Conservation (phyloP, 129 eudicot genomes). For the Heracleum sosnowskyi region DNA sequence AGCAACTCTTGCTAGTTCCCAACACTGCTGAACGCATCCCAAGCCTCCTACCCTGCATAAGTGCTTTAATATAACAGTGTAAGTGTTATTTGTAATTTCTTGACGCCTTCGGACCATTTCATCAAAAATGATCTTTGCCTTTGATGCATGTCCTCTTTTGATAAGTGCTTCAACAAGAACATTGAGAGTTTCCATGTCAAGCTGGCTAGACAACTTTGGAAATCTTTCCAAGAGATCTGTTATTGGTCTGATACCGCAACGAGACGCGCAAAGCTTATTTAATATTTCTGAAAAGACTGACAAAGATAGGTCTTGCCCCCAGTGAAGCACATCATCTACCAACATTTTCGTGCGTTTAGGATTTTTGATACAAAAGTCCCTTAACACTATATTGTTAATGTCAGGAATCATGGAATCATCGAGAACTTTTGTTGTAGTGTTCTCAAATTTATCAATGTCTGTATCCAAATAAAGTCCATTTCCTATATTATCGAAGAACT, state of each 20-base stretch:
- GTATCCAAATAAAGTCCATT: conserved; percentile 89
- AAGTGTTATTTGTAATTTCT: conserved; percentile 32
- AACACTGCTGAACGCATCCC: conserved; percentile 29
- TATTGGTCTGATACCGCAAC: conserved; percentile 35
- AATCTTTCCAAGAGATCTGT: conserved; percentile 32
- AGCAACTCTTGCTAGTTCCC: conserved; percentile 31
- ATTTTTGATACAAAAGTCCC: conserved; percentile 21
- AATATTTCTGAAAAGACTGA: conserved; percentile 32
- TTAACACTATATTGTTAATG: conserved; percentile 33
- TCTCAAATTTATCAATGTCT: conserved; percentile 51
- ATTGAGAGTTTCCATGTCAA: conserved; percentile 54
- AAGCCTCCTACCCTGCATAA: conserved; percentile 53
- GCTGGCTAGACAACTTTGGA: conserved; percentile 30
- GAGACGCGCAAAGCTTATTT: conserved; percentile 30
- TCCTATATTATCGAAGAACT: conserved; percentile 74
- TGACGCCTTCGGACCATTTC: conserved; percentile 38
- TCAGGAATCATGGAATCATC: conserved; percentile 65
- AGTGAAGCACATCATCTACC: conserved; percentile 50
- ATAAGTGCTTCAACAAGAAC: conserved; percentile 44
- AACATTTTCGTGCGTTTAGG: conserved; percentile 13
- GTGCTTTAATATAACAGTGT: conserved; percentile 33
- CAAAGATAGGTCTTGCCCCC: conserved; percentile 80
- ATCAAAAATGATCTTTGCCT: conserved; percentile 31
- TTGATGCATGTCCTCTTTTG: conserved; percentile 47
- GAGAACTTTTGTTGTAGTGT: conserved; percentile 34